phyloP scores from a whole-genome alignment of 2,329 filamentous ascomycete species.

The Fusarium redolens region DNA sequence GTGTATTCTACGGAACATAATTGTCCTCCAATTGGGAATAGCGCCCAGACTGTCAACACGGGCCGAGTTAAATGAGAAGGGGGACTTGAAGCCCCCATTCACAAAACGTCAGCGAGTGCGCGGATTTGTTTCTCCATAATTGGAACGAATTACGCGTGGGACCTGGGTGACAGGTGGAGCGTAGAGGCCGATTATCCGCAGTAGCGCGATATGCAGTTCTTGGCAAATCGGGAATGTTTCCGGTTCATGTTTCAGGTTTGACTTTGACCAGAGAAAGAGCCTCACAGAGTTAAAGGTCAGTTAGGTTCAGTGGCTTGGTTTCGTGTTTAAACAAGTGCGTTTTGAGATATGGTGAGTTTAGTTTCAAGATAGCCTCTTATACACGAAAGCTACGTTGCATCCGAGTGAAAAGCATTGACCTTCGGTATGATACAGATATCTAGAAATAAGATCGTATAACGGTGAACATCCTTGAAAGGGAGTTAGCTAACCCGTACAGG shows the following conservation, averaged over 20 bases:
- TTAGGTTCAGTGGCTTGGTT: neutral
- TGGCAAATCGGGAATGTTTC: neutral
- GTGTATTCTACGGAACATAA: neutral
- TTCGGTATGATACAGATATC: accelerated
- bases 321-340: neutral
- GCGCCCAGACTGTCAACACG: neutral
- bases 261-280: neutral
- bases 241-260: neutral
- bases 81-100: neutral
- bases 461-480: accelerated
- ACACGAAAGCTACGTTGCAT: neutral
- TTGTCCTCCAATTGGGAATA: conserved; percentile 18
- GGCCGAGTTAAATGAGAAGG: conserved; percentile 17
- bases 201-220: neutral
- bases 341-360: neutral
- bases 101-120: neutral
- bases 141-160: neutral
- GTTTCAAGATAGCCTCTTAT: neutral
- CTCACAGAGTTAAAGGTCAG: neutral
- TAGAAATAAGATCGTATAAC: neutral
- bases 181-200: neutral
- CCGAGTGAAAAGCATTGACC: accelerated
- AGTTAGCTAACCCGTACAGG: accelerated
- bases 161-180: neutral
- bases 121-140: neutral